These are phyloP conservation scores for Inonotus hispidus DNA, from an alignment of 1,284 basidiomycete genomes.

Conservation along the genomic window DNA sequence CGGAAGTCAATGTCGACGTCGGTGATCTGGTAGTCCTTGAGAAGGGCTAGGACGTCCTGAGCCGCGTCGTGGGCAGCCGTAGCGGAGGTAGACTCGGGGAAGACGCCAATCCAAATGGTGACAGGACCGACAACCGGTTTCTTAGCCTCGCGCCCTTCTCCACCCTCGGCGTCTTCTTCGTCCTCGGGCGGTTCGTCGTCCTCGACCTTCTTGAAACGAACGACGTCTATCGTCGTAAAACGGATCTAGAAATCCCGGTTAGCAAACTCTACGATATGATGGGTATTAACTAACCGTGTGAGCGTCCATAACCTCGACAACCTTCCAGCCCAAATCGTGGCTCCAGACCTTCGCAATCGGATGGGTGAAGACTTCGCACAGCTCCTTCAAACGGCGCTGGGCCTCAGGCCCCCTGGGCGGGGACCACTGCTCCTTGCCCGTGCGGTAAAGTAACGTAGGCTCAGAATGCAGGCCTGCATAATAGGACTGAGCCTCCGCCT, in stretches of 20 bases:
- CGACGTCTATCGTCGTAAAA: conserved; percentile 11
- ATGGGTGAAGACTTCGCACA: conserved; percentile 24
- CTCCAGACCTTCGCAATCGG: conserved; percentile 9
- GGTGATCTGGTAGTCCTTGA: conserved; percentile 29
- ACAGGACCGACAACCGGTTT: conserved; percentile 31
- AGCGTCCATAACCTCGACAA: conserved; percentile 2
- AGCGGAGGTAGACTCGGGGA: conserved; percentile 32
- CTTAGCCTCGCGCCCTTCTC: conserved; percentile 3
- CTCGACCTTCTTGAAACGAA: conserved; percentile 11
- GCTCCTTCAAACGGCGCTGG: conserved; percentile 25
- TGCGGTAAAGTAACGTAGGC: conserved; percentile 24
- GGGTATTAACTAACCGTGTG: conserved; percentile 4
- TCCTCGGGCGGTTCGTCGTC: conserved; percentile 7
- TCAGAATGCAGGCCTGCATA: conserved; percentile 24
- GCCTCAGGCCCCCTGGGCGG: conserved; percentile 24
- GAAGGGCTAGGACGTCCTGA: conserved; percentile 33
- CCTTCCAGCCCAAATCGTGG: conserved; percentile 12
- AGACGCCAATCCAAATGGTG: conserved; percentile 37
- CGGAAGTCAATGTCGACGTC: conserved; percentile 36
- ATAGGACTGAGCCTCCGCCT: conserved; percentile 24
- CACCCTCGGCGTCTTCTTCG: conserved; percentile 3
- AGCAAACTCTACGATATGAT: conserved; percentile 11
- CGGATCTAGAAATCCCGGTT: conserved; percentile 7
- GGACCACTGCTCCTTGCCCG: conserved; percentile 23
- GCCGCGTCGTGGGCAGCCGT: conserved; percentile 34